Percentiles rank a stretch among this genome's conserved stretches.
Conservation (phyloP, 2,329 filamentous ascomycete genomes). For the Paraconiothyrium brasiliense region DNA sequence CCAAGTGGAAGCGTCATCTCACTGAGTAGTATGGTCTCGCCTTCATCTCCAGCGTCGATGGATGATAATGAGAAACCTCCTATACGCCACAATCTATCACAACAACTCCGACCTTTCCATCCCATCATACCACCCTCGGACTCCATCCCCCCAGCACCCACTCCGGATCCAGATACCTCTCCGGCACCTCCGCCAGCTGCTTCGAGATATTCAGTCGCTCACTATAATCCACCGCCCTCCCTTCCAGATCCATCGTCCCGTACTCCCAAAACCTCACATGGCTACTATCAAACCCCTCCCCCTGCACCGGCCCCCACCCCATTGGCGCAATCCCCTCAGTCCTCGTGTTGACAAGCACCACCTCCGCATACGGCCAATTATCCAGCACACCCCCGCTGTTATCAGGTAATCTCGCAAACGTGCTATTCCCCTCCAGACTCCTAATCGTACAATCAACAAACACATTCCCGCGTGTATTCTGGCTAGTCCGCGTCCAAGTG, state of each 20-base stretch:
- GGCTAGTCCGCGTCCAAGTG: constrained; percentile 20
- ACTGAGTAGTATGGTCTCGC: too few relatives aligned
- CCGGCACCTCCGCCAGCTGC: constrained; percentile 5
- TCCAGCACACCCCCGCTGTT: constrained; percentile 11
- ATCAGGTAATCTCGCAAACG: constrained; percentile 4
- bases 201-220: constrained; percentile 8
- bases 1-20: too few relatives aligned
- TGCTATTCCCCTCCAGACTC: constrained; percentile 2
- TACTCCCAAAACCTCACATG: constrained; percentile 15
- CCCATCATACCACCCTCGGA: not conserved
- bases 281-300: constrained; percentile 6
- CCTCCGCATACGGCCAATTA: constrained; percentile 17
- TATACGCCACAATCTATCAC: too few relatives aligned
- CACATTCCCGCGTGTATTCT: constrained; percentile 24
- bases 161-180: constrained; percentile 2
- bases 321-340: constrained; percentile 3
- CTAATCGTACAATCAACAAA: constrained; percentile 20
- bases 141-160: constrained; percentile 18
- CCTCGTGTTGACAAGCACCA: constrained; percentile 14
- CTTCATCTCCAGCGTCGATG: too few relatives aligned
- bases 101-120: too few relatives aligned
- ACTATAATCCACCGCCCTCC: not conserved
- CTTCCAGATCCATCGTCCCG: constrained; percentile 9
- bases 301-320: constrained; percentile 15
- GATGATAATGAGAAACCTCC: too few relatives aligned